Evolutionary conservation across 148 eudicot genomes (phyloP), one percentile per base, ranked within the genome.

Genomic region (Amaranthus palmeri): DNA sequence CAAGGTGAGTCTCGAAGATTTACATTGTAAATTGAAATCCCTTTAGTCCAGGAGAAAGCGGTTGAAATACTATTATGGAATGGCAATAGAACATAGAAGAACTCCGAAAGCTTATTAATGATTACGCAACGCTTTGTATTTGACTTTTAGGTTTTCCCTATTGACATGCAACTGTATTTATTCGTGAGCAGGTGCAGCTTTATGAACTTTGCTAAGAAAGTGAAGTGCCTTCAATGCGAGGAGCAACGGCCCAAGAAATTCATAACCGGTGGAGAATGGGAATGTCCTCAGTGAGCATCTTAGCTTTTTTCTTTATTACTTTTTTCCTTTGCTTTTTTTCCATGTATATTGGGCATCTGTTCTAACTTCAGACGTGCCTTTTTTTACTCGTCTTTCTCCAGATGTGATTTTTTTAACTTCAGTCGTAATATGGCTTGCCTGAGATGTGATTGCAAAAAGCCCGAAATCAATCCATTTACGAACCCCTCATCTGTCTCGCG

Each of bases 221-320:
- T 57, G 57, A 79, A 84, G 76, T 91, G 98, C 78, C 92, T 84
- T 63, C 81, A 89, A 70, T 91, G 98, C 65, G 88, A 91, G 76
- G 92, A 86, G 83, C 51, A 80, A 69, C 84, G 91, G 59, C 92
- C 98, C 47, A 87, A 80, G 75, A 85, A 87, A 67, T 78, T 82
- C 52, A 70, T 91, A 78, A 83, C 81, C 63, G 92, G 96, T 54
- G 80, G 86, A 49, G 96, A 93, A 84, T 93, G 98, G 98, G 92
- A 93, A 67, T 93, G 98, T 76, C 98, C 96, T 72, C 92, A 83
- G 98, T 93, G 80, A 87, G 98, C 75, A 78, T 80, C 72, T 9
- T 44, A 51, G 25, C 67, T 56, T 79, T 44, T 69, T 36, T n/a
- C 71, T 13, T 46, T 12, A 13, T 18, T 72, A 55, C 59, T 12